These are phyloP conservation scores for Ustilago vetiveriae DNA, from an alignment of 1,284 basidiomycete species.

Conservation along the genomic window DNA sequence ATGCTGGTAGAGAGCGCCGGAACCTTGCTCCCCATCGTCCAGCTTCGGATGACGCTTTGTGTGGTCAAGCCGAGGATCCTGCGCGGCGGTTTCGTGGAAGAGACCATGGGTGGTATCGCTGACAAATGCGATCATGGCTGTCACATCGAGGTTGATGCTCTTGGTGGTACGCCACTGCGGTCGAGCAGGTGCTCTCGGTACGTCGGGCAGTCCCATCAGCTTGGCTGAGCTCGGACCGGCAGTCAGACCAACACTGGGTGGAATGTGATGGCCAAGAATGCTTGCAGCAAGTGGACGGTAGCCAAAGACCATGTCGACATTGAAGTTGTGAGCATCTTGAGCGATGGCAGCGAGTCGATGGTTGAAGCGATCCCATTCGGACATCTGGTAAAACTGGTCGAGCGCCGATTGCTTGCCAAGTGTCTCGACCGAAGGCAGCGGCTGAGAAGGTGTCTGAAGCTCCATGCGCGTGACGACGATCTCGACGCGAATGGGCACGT, in stretches of 20 bases:
- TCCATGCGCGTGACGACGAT: slow-evolving; percentile 47
- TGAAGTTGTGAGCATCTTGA: slow-evolving; percentile 7
- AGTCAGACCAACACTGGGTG: slow-evolving; percentile 13
- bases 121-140: slow-evolving; percentile 56
- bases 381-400: slow-evolving; percentile 31
- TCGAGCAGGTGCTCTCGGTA: slow-evolving; percentile 30
- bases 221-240: not conserved
- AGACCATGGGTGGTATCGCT: slow-evolving; percentile 53
- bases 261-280: not conserved
- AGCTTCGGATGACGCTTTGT: slow-evolving; percentile 24
- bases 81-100: slow-evolving; percentile 9
- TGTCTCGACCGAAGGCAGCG: slow-evolving; percentile 1
- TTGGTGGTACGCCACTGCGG: slow-evolving; percentile 27
- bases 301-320: slow-evolving; percentile 37
- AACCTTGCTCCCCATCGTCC: slow-evolving; percentile 20
- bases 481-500: slow-evolving; percentile 33
- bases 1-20: slow-evolving; percentile 26
- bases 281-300: slow-evolving; percentile 9
- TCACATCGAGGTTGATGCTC: slow-evolving; percentile 58
- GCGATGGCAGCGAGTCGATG: slow-evolving; percentile 43
- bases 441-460: slow-evolving; percentile 19
- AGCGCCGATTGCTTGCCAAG: slow-evolving; percentile 3
- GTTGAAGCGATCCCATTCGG: slow-evolving; percentile 42
- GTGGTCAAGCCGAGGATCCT: slow-evolving; percentile 4
- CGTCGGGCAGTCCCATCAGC: slow-evolving; percentile 14